Conservation (phyloP, 768 basidiomycete species). For the Myochromella boudieri region DNA sequence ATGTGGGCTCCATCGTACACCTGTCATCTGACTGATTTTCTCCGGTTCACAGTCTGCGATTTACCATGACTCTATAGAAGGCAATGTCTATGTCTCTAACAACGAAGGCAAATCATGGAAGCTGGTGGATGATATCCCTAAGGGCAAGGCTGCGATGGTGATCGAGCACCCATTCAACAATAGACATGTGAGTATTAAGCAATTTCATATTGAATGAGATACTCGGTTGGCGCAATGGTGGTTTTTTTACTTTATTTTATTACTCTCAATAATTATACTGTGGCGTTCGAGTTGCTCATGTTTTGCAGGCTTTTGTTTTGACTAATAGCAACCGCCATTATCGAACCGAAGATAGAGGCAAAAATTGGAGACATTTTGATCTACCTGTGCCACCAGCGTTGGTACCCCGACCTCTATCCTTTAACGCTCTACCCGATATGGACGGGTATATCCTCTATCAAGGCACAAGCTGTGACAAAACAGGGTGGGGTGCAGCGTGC, state of each 20-base stretch:
- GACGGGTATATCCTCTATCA: constrained; percentile 79
- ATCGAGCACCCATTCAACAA: constrained; percentile 88
- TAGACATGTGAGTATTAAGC: constrained; percentile 50
- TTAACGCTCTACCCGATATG: constrained; percentile 80
- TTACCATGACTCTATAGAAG: constrained; percentile 73
- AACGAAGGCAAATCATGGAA: constrained; percentile 84
- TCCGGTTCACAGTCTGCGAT: constrained; percentile 49
- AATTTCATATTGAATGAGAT: background rate
- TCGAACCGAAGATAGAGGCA: constrained; percentile 84
- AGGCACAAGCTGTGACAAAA: constrained; percentile 59
- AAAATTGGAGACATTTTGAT: constrained; percentile 82
- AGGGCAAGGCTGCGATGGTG: constrained; percentile 65
- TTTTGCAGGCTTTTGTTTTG: constrained; percentile 78
- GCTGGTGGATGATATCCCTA: constrained; percentile 48
- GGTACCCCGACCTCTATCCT: constrained; percentile 69
- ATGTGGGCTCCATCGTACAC: constrained; percentile 4
- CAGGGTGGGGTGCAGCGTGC: constrained; percentile 58
- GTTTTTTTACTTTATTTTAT: too few species aligned
- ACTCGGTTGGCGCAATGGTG: too few species aligned
- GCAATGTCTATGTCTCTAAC: constrained; percentile 73
- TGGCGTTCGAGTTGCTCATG: too few species aligned
- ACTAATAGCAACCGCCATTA: constrained; percentile 78
- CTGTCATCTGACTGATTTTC: constrained; percentile 11
- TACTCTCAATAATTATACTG: too few species aligned
- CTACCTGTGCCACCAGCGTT: constrained; percentile 61